A percentile compares a stretch with the other conserved stretches of the same genome.
phyloP scores from a whole-genome alignment of 768 basidiomycete genomes.

The Pulveroboletus ravenelii region DNA sequence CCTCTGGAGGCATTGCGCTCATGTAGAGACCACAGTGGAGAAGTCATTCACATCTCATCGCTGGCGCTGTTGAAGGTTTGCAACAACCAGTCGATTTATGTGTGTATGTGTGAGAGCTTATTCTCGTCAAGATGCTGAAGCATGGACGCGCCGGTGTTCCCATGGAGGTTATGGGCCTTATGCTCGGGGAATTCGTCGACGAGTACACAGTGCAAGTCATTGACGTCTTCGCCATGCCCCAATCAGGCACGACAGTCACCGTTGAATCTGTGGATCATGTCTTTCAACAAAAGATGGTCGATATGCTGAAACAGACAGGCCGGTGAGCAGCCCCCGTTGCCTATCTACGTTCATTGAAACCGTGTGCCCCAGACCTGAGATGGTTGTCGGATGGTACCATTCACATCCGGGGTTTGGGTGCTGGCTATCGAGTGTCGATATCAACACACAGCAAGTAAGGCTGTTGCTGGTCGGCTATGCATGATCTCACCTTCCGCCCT shows the following conservation, averaged over 20 bases:
- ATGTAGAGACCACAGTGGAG: slow-evolving; percentile 50
- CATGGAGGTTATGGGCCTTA: slow-evolving; percentile 99
- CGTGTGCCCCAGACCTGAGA: slow-evolving; percentile 67
- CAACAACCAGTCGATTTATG: background rate
- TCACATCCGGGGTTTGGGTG: slow-evolving; percentile 99
- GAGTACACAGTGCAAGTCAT: slow-evolving; percentile 93
- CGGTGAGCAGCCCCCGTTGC: slow-evolving; percentile 48
- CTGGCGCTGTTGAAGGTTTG: slow-evolving; percentile 91
- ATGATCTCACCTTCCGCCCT: slow-evolving; percentile 12
- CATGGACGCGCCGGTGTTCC: slow-evolving; percentile 98
- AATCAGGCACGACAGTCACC: slow-evolving; percentile 94
- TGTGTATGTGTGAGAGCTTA: background rate
- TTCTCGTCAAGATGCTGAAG: slow-evolving; percentile 83
- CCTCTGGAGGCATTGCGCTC: background rate
- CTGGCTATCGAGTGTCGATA: slow-evolving; percentile 98
- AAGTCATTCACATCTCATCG: slow-evolving; percentile 96
- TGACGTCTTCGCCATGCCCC: slow-evolving; percentile 99
- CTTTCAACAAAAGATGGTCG: slow-evolving; percentile 97
- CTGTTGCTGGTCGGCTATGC: background rate
- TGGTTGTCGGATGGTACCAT: slow-evolving; percentile 99
- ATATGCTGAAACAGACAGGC: slow-evolving; percentile 99
- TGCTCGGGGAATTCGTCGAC: slow-evolving; percentile 98
- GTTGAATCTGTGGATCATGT: slow-evolving; percentile 99
- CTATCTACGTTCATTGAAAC: slow-evolving; percentile 5
- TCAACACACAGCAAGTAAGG: slow-evolving; percentile 92